Base-by-base conservation (phyloP, 2,329 filamentous ascomycete genomes). In the Gremmenia infestans region DNA sequence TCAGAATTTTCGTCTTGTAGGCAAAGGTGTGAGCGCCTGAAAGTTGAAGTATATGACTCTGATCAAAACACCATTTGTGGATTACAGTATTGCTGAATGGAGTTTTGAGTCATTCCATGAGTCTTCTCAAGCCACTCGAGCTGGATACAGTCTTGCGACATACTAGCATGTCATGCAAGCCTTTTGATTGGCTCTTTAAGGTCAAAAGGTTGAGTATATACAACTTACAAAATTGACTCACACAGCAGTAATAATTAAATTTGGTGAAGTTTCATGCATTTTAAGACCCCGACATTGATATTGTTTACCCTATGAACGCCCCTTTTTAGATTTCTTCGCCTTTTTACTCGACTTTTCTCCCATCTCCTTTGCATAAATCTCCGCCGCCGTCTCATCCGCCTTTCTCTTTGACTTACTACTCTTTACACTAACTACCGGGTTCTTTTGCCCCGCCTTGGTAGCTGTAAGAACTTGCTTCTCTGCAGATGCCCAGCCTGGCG, bases 371-470 rank as follows among this genome's bases (percentile, higher is more conserved):
- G 85, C 83, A 64, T 85, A 86, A 15, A 86, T 78, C 65, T 87
- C 84, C 22, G 75, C 76, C 4, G 82, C 83, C 15, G 80, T 82
- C 56, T 73, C 71, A 3, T 67, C 71, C 15, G 83, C 88, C 74
- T 95, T 95, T 65, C 90, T 79, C 78, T 94, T 93, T 60, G 73
- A 66, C 73, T 91, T 90, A 56, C 77, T 77, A n/a, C 85, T 83
- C 78, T 92, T 94, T 54, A 97, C 83, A 69, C 88, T 92, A 28
- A 97, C 90, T 0, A 85, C 87, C 15, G 79, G 78, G 66, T 79
- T 82, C 48, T 77, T 75, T 50, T 80, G 78, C 9, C 81, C 81
- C 25, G 74, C 78, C 71, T 81, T 80, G 42, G 76, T 66, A 2
- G 81, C 80, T 54, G 71, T 78, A 19, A 78, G 72, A 35, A 96